Evolutionary conservation across 495 filamentous ascomycete species (phyloP), one percentile per base, ranked within the genome.

Genomic region (Alectoria sarmentosa): DNA sequence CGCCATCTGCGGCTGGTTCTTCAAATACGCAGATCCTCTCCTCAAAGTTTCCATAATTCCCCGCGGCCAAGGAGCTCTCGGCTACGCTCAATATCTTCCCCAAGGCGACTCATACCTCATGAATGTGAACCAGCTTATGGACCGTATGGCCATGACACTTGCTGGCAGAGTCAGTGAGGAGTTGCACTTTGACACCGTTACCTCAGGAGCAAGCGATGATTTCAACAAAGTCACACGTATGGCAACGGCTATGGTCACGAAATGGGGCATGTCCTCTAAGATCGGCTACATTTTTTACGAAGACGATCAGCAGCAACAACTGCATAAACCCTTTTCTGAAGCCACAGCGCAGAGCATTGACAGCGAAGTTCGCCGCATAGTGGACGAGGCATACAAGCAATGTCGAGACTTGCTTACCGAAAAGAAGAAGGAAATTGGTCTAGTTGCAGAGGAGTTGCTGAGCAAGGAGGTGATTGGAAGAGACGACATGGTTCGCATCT

Each of bases 131-230:
- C 94, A 98, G 78, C 79, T 98, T 34, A 97, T 97, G 92, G 94
- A 98, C 76, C 91, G 95, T 65, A 98, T 98, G 95, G 94, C 95
- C 66, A 98, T 98, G 94, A 96, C 94, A 23, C 85, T 98, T 46
- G 94, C 90, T 69, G 94, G 94, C 4, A 88, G 94, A 66, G 89
- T 98, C 48, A 92, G 88, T 44, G 94, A 98, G 76, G 94, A 98
- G 76, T 73, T 98, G 6, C 91, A 98, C 76, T 98, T 98, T 75
- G 88, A 92, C 32, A 96, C 90, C 14, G 93, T 98, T 30, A 98
- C 95, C 8, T 90, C 87, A 65, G 94, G 94, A 55, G 94, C 94
- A 26, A 89, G 85, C 46, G 94, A 98, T 74, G 94, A 98, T 72
- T 98, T 98, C 82, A 96, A 96, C 77, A 98, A 98, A 77, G 95